A percentile compares a stretch with the other conserved stretches of the same genome.
Conservation (phyloP, 345 rosid species). For the Aethionema arabicum region DNA sequence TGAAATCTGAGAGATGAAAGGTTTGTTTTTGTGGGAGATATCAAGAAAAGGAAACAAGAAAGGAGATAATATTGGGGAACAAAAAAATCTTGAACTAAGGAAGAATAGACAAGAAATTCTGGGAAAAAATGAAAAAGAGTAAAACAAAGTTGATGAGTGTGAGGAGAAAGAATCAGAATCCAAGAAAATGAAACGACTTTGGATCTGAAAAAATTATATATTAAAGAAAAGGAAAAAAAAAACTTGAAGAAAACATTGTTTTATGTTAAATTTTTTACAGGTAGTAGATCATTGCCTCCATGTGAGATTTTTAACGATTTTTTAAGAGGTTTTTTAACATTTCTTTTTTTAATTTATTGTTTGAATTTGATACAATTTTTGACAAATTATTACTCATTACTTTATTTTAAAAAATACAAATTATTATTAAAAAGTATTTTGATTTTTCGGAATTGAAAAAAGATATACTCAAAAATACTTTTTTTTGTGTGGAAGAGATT, state of each 20-base stretch:
- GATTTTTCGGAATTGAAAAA: too few relatives aligned
- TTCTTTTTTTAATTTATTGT: too few relatives aligned
- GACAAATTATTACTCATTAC: too few relatives aligned
- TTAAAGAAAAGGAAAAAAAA: constrained; percentile 7
- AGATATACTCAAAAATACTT: too few relatives aligned
- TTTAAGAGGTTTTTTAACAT: too few relatives aligned
- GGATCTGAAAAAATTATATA: constrained; percentile 39
- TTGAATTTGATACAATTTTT: too few relatives aligned
- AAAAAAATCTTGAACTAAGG: background rate
- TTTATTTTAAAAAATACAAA: too few relatives aligned
- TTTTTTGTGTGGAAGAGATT: too few relatives aligned
- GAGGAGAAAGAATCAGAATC: constrained; percentile 37
- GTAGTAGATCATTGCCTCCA: constrained; percentile 32
- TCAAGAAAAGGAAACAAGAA: background rate
- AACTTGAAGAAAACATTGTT: constrained; percentile 13
- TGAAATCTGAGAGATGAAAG: background rate
- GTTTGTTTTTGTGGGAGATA: background rate
- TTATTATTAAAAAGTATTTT: too few relatives aligned
- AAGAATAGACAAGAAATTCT: background rate
- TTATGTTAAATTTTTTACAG: constrained; percentile 19
- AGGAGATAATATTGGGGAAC: too few relatives aligned
- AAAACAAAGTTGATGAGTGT: constrained; percentile 18
- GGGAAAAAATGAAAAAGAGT: constrained; percentile 20
- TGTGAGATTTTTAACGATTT: constrained; percentile 11
- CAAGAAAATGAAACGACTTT: constrained; percentile 40